phyloP scores from a whole-genome alignment of 2,329 filamentous ascomycete genomes.

The Nemania sp. region DNA sequence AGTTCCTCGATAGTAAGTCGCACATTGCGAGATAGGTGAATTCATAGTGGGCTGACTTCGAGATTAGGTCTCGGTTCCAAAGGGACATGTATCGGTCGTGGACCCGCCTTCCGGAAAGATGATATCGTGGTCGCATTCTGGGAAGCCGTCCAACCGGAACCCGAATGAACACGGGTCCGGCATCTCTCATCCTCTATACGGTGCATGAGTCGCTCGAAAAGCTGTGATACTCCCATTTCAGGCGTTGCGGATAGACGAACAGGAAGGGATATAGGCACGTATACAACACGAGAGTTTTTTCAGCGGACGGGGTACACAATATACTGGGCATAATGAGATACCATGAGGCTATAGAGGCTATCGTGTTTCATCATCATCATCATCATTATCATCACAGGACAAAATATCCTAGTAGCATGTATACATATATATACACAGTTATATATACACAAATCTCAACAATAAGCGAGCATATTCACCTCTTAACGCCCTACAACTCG shows the following conservation, averaged over 20 bases:
- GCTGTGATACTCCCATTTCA: background rate
- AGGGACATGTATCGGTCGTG: conserved; percentile 37
- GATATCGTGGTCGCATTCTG: conserved; percentile 40
- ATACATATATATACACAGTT: background rate
- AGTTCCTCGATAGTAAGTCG: conserved; percentile 28
- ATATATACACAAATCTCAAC: background rate
- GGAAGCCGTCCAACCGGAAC: conserved; percentile 32
- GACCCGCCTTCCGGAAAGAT: conserved; percentile 38
- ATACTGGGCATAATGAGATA: background rate
- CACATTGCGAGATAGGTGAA: background rate
- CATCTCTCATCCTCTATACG: background rate
- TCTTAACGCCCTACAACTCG: background rate
- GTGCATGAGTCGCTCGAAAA: background rate
- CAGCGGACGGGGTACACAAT: background rate
- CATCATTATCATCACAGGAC: background rate
- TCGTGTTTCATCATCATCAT: background rate
- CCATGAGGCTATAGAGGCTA: background rate
- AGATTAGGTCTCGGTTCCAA: conserved; percentile 31
- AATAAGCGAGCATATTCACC: background rate
- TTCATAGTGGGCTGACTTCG: conserved; percentile 8
- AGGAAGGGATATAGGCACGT: background rate
- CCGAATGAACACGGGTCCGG: conserved; percentile 6
- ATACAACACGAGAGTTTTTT: background rate
- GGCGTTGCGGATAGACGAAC: conserved; percentile 4
- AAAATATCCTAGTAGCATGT: background rate